Base-by-base conservation (phyloP, 2,329 filamentous ascomycete species). In the Ciborinia camelliae region DNA sequence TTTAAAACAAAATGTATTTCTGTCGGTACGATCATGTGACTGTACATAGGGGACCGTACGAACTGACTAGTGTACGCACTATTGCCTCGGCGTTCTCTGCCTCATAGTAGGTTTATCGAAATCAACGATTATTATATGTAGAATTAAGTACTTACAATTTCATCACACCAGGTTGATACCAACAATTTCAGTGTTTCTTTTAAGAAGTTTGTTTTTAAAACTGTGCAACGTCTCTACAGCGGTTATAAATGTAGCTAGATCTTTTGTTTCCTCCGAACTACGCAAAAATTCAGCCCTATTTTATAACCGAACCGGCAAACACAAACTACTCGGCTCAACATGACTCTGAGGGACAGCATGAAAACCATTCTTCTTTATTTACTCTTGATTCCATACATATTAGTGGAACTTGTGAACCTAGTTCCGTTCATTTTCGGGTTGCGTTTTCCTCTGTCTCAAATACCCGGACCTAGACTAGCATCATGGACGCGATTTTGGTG, bases 401-500 rank as follows among this genome's bases (percentile, higher is more conserved):
- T 53, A 53, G 18, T 53, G 30, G 51, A 53, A 28, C 51, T 53
- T 53, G 51, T 28, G 51, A 20, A 28, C 7, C 23, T 53, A 30
- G 30, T 35, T 20, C 23, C 23, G 30, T 28, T 53, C 20, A 23
- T 53, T 53, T 32, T 53, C 26, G 20, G 51, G 30, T 28, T 28
- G 51, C 23, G 30, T 2, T 53, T 53, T 23, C 51, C 51, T 53
- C 28, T 62, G 7, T 62, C 59, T 18, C n/a, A 52, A n/a, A 53
- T 62, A 39, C 59, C 59, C 20, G 59, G 59, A 41, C 59, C 59
- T 20, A 62, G 30, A 28, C 28, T 52, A 10, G 59, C 59, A 41
- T 52, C 59, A 26, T 52, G 45, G 47, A 62, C 59, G 23, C 26
- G 59, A 53, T 32, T 62, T 41, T 62, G 59, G 59, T 51, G 28